Percentiles rank a stretch among this genome's conserved stretches.
Evolutionary conservation across 1,284 basidiomycete genomes (phyloP).

Genomic region (Stygiomarasmius scandens): DNA sequence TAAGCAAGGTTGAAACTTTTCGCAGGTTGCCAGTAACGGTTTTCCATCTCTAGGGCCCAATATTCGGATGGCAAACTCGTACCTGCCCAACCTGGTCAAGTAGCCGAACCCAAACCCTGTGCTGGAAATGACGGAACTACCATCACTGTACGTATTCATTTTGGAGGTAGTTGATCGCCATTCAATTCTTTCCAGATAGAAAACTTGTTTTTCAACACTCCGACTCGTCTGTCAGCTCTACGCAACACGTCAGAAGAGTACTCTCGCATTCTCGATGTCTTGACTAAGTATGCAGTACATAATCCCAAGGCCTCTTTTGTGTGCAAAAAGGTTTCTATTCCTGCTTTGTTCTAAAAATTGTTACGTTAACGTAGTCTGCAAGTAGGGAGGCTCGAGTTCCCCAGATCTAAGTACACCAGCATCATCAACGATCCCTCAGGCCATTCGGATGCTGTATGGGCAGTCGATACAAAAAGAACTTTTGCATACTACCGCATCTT

Average conservation of each 20-base stretch:
- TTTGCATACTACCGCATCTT: slow-evolving; percentile 54
- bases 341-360: not conserved
- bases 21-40: not conserved
- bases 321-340: slow-evolving; percentile 82
- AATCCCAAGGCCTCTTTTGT: slow-evolving; percentile 87
- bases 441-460: slow-evolving; percentile 85
- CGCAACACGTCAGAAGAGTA: slow-evolving; percentile 92
- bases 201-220: slow-evolving; percentile 95
- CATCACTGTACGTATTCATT: slow-evolving; percentile 63
- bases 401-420: slow-evolving; percentile 87
- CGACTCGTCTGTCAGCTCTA: slow-evolving; percentile 85
- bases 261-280: slow-evolving; percentile 86
- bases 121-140: slow-evolving; percentile 96
- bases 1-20: slow-evolving; percentile 34
- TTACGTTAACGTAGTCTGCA: not conserved
- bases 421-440: slow-evolving; percentile 61
- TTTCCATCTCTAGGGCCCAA: slow-evolving; percentile 57
- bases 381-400: slow-evolving; percentile 67
- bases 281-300: slow-evolving; percentile 94
- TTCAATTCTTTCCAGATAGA: slow-evolving; percentile 66
- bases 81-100: slow-evolving; percentile 68
- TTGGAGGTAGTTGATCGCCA: slow-evolving; percentile 7
- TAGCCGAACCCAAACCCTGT: slow-evolving; percentile 81
- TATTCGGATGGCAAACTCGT: slow-evolving; percentile 79
- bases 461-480: slow-evolving; percentile 83